Evolutionary conservation across 495 filamentous ascomycete species (phyloP), one percentile per base, ranked within the genome.

Genomic region (Hyaloscypha hepaticicola): DNA sequence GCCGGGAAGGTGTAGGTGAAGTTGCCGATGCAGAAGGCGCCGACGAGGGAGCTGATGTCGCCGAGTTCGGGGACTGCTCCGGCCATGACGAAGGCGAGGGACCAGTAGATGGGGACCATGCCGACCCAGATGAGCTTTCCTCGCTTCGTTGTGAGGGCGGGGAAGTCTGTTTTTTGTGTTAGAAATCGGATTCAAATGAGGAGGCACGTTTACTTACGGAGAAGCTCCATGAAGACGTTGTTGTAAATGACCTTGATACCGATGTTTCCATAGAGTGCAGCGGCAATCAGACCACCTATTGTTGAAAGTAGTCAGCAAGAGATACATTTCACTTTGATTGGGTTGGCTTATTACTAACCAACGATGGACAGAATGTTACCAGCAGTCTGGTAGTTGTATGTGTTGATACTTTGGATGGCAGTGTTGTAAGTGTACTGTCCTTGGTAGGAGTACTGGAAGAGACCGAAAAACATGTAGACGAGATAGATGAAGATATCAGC

Each of bases 241-340:
- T 63, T 59, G 72, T 88, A 88, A 33, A 88, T 70, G 21, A 87
- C 82, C 67, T 88, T 88, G 67, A 88, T 79, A 14, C 85, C 85
- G 66, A 88, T 87, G 64, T 88, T 88, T 38, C 83, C 83, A 70
- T 87, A 87, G 3, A 86, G 75, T 1, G 77, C 79, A 9, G 80
- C 82, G 3, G 82, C 82, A 63, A 86, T 84, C 6, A 85, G 72
- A 21, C 75, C 78, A 25, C 75, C 74, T 55, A 34, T 29, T 63
- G 7, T 27, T 45, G 8, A 45, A 45, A 8, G 19, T 45, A 45
- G 19, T 45, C 27, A 52, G 59, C 24, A 45, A 45, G 9, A 22
- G 41, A 3, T 49, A 49, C 28, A 28, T 12, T 33, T n/a, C 26
- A 25, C 16, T 12, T 7, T 55, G 26, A 19, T 34, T 21, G 24